Evolutionary conservation across 1,139 yeast genomes (phyloP).

Genomic region (Blastobotrys ciferrii): DNA sequence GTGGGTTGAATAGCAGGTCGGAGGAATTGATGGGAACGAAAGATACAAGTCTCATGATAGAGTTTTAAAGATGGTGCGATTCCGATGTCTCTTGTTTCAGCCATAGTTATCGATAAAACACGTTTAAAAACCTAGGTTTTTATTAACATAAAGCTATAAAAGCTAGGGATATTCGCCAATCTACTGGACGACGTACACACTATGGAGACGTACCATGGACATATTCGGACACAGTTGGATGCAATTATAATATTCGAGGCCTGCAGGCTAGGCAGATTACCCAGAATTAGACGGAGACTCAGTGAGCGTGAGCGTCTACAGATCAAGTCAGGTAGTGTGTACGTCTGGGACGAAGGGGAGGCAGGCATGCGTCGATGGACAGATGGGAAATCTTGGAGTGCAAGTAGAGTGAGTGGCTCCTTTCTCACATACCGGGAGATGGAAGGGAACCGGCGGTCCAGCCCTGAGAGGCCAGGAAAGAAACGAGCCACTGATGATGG

Average conservation of each 20-base stretch:
- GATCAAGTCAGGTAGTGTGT: conserved; percentile 51
- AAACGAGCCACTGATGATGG: conserved; percentile 13
- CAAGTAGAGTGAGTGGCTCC: conserved; percentile 57
- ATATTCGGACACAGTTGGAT: conserved; percentile 49
- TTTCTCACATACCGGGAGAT: conserved; percentile 57
- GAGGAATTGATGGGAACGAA: too few relatives aligned
- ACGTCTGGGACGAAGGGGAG: conserved; percentile 59
- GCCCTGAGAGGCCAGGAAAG: conserved; percentile 18
- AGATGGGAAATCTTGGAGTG: conserved; percentile 62
- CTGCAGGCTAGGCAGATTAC: conserved; percentile 47
- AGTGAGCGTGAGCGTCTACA: conserved; percentile 50
- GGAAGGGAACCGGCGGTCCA: conserved; percentile 34
- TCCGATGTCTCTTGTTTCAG: background rate
- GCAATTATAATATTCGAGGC: conserved; percentile 59
- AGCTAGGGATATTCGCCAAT: background rate
- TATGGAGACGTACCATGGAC: conserved; percentile 56
- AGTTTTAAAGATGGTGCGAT: background rate
- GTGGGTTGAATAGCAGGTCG: too few relatives aligned
- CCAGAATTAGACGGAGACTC: conserved; percentile 50
- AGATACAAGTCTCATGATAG: background rate
- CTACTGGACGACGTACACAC: conserved; percentile 1
- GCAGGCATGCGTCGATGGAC: conserved; percentile 67
- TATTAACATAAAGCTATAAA: background rate
- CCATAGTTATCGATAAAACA: background rate
- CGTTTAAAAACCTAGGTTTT: conserved; percentile 4